A percentile compares a stretch with the other conserved stretches of the same genome.
phyloP scores from a whole-genome alignment of 768 basidiomycete genomes.

The Glaciozyma martinii region DNA sequence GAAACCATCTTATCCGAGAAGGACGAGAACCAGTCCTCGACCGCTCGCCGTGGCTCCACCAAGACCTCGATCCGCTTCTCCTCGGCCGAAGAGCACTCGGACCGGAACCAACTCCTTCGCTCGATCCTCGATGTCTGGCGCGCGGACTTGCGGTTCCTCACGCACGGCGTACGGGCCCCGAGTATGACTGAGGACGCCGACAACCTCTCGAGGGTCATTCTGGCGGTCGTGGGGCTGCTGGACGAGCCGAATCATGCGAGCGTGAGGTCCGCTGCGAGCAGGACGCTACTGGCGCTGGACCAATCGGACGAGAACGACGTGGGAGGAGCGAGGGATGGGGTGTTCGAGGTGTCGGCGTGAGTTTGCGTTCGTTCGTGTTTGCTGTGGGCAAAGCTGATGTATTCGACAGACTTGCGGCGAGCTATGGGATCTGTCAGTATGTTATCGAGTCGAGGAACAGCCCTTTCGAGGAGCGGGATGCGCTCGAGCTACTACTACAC shows the following conservation, averaged over 20 bases:
- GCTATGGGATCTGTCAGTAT: not conserved
- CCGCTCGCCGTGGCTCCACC: not conserved
- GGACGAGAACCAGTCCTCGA: not conserved
- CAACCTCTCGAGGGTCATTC: not conserved
- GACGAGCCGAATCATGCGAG: not conserved
- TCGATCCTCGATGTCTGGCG: slow-evolving; percentile 65
- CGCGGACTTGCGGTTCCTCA: slow-evolving; percentile 49
- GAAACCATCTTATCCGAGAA: not conserved
- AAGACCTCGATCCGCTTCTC: too few species aligned
- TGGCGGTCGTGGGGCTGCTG: not conserved
- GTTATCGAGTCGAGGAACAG: not conserved
- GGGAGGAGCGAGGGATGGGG: not conserved
- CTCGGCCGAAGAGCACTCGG: not conserved
- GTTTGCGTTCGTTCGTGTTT: not conserved
- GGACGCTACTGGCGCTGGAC: slow-evolving; percentile 33
- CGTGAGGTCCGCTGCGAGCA: not conserved
- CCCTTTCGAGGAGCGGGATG: not conserved
- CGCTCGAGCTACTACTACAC: not conserved
- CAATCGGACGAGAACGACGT: slow-evolving; percentile 36
- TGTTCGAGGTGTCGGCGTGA: slow-evolving; percentile 2
- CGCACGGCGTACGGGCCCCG: slow-evolving; percentile 38
- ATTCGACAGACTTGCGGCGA: slow-evolving; percentile 36
- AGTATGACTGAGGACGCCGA: not conserved
- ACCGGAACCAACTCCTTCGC: slow-evolving; percentile 58
- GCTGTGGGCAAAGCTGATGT: not conserved